These are phyloP conservation scores for Fraxinus sp. DNA, from an alignment of 305 asterid species.

Conservation along the genomic window DNA sequence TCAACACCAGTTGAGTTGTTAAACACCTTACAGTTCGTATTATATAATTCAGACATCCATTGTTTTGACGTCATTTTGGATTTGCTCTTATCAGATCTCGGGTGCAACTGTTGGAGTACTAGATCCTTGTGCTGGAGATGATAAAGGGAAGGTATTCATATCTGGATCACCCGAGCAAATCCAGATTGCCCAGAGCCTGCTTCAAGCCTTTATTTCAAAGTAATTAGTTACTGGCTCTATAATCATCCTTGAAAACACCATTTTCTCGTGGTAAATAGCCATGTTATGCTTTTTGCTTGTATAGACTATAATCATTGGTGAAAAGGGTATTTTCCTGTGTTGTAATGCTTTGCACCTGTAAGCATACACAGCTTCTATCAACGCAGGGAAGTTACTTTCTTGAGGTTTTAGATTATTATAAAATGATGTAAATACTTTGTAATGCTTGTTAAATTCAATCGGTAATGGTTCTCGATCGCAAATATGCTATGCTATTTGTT, in stretches of 20 bases:
- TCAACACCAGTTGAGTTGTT: neutral
- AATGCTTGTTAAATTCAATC: neutral
- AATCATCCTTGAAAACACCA: neutral
- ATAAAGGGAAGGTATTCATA: slow-evolving; percentile 47
- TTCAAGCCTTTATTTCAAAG: slow-evolving; percentile 45
- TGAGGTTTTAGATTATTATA: neutral
- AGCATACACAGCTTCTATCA: neutral
- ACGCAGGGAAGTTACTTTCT: neutral
- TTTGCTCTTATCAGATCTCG: slow-evolving; percentile 43
- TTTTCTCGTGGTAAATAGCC: neutral
- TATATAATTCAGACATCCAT: neutral
- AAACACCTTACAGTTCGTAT: neutral
- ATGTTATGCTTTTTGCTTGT: neutral
- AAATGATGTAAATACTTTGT: neutral
- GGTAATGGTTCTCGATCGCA: neutral
- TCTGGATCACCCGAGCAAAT: slow-evolving; percentile 44
- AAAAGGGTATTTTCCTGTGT: neutral
- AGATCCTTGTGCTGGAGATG: slow-evolving; percentile 44
- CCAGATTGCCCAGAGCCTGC: slow-evolving; percentile 47
- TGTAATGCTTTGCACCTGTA: neutral
- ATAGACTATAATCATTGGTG: neutral
- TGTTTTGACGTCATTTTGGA: neutral
- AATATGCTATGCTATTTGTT: neutral
- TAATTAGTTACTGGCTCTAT: slow-evolving; percentile 3
- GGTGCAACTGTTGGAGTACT: slow-evolving; percentile 39